Evolutionary conservation across 2,329 filamentous ascomycete genomes (phyloP), one percentile per base, ranked within the genome.

Genomic region (Boeremia exigua): DNA sequence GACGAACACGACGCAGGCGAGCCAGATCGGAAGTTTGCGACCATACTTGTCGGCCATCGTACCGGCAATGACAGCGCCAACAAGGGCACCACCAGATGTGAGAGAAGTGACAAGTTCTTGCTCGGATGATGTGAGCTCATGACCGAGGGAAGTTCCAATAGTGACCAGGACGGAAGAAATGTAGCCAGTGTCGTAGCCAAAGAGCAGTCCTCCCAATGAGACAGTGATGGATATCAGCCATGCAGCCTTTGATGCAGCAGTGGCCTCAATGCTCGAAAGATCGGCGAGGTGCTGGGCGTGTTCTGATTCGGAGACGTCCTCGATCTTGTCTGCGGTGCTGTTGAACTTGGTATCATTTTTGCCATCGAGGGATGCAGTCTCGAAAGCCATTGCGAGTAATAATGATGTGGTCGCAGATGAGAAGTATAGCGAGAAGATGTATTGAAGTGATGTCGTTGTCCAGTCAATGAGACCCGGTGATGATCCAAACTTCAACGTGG

Each of bases 21-120:
- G 36, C 44, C 56, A 73, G 29, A 71, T 70, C 32, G 68, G 68
- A 40, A 69, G 49, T 42, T 70, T 73, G 23, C 72, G 70, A 15
- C 73, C 72, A 48, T 67, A 71, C 44, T 65, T 66, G 48, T 75
- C 69, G 6, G 75, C 73, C 9, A 73, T 74, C n/a, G 71, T 43
- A 44, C 75, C 75, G 28, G 73, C 73, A 11, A 70, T 65, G 38
- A 77, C 67, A 8, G 73, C 72, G 19, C 75, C 75, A 29, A 77
- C 60, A 33, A 77, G 69, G 6, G 75, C 75, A 25, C 72, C 75
- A 11, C 70, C 74, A 17, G 72, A 74, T 34, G 71, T 74, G 32
- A 77, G 63, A 11, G 72, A 72, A n/a, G 75, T 77, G 38, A 77
- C 72, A 6, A 74, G 65, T 54, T 77, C 75, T 51, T 77, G 71